These are phyloP conservation scores for Mayamaea pseudoterrestris DNA, from an alignment of 108 stramenopile species.

Conservation along the genomic window DNA sequence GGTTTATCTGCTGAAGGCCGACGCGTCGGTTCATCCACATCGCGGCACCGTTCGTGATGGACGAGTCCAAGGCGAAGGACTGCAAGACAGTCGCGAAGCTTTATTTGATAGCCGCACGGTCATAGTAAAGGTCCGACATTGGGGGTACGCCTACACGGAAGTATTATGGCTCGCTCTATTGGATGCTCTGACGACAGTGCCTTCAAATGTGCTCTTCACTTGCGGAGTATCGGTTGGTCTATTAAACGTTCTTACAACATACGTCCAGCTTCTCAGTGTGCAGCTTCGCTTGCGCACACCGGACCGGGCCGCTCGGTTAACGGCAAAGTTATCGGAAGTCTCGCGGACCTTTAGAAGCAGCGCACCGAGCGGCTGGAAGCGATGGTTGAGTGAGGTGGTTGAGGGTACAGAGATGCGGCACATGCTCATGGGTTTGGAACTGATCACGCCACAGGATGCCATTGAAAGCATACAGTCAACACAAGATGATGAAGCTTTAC, in stretches of 20 bases:
- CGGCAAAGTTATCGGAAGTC: slow-evolving; percentile 16
- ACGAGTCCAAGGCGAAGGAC: slow-evolving; percentile 12
- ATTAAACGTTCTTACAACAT: slow-evolving; percentile 21
- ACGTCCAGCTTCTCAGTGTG: slow-evolving; percentile 37
- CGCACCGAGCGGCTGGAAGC: slow-evolving; percentile 11
- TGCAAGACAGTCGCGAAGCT: slow-evolving; percentile 14
- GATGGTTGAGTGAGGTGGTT: slow-evolving; percentile 13
- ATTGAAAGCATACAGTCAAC: too few relatives aligned
- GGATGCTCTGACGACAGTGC: slow-evolving; percentile 25
- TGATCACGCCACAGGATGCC: slow-evolving; percentile 26
- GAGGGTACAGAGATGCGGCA: slow-evolving; percentile 16
- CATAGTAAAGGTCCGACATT: slow-evolving; percentile 31
- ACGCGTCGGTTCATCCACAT: slow-evolving; percentile 17
- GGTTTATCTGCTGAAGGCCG: slow-evolving; percentile 22
- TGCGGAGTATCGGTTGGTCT: slow-evolving; percentile 45
- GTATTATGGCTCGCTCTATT: slow-evolving; percentile 39
- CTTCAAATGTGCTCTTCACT: slow-evolving; percentile 27
- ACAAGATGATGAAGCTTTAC: too few relatives aligned
- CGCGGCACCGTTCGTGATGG: slow-evolving; percentile 13
- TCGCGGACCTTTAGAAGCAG: slow-evolving; percentile 10
- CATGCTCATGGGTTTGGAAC: slow-evolving; percentile 21
- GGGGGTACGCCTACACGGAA: slow-evolving; percentile 60
- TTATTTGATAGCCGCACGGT: slow-evolving; percentile 10
- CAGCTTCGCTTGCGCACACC: slow-evolving; percentile 24
- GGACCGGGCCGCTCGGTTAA: slow-evolving; percentile 14